phyloP scores from a whole-genome alignment of 768 basidiomycete genomes.

The Piloderma croceum region DNA sequence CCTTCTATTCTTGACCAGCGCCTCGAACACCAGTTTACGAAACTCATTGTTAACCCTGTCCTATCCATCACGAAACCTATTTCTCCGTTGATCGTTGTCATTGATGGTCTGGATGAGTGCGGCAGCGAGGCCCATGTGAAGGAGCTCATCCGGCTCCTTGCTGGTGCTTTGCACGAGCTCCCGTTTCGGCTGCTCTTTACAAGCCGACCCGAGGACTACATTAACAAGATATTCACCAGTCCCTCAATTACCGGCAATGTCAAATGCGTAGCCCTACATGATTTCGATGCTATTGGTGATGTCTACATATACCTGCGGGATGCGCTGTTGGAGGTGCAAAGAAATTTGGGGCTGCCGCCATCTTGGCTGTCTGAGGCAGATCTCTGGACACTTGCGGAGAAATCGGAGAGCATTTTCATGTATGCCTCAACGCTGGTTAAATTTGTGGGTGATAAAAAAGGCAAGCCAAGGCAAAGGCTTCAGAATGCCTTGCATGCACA shows the following conservation, averaged over 20 bases:
- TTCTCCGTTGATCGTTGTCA: no score
- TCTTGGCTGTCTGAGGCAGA: conserved; percentile 19
- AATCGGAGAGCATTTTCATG: no score
- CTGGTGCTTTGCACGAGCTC: no score
- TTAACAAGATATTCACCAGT: conserved; percentile 7
- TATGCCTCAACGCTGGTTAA: conserved; percentile 20
- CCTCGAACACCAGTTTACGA: no score
- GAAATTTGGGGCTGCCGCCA: conserved; percentile 2
- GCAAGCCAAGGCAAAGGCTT: conserved; percentile 9
- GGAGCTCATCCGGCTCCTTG: no score
- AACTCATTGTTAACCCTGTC: no score
- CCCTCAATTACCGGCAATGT: conserved; percentile 7
- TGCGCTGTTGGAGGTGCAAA: conserved; percentile 12
- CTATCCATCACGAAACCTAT: no score
- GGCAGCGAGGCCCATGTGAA: no score
- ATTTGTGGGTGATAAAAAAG: conserved; percentile 15
- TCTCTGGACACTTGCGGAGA: conserved; percentile 12
- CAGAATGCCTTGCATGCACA: conserved; percentile 11
- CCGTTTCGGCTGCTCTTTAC: conserved; percentile 20
- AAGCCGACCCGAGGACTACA: conserved; percentile 25
- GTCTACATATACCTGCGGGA: conserved; percentile 14
- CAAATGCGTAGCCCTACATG: background rate
- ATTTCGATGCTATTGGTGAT: conserved; percentile 9
- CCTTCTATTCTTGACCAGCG: no score
- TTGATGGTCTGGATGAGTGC: no score